phyloP scores from a whole-genome alignment of 2,329 filamentous ascomycete genomes.

The Myriosclerotinia curreyana region DNA sequence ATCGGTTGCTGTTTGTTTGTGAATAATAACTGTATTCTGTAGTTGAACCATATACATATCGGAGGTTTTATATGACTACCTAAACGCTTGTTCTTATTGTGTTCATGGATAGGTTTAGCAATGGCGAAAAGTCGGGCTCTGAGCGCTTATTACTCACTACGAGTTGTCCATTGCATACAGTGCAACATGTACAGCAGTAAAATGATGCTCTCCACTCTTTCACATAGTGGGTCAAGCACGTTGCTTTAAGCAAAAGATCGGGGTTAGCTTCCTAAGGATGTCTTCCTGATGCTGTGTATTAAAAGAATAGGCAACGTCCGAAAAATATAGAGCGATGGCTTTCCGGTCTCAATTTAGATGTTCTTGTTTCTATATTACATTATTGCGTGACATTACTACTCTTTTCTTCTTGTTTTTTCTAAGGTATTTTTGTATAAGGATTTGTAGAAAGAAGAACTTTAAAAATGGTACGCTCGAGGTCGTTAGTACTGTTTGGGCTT shows the following conservation, averaged over 20 bases:
- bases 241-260: neutral
- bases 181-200: neutral
- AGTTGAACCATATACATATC: no score
- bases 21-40: no score
- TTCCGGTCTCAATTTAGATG: neutral
- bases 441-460: neutral
- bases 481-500: neutral
- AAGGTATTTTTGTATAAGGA: neutral
- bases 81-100: neutral
- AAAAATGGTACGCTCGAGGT: slow-evolving; percentile 1
- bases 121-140: neutral
- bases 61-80: neutral
- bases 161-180: neutral
- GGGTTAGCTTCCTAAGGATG: neutral
- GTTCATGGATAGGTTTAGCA: neutral
- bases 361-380: neutral
- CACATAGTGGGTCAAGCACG: no score
- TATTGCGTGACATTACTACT: neutral
- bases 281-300: neutral
- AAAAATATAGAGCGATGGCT: neutral
- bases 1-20: neutral
- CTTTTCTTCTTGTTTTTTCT: neutral
- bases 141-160: neutral
- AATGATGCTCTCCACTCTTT: neutral
- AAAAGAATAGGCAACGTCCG: neutral